These are phyloP conservation scores for Eucalyptus rudis DNA, from an alignment of 345 rosid genomes.

Conservation along the genomic window DNA sequence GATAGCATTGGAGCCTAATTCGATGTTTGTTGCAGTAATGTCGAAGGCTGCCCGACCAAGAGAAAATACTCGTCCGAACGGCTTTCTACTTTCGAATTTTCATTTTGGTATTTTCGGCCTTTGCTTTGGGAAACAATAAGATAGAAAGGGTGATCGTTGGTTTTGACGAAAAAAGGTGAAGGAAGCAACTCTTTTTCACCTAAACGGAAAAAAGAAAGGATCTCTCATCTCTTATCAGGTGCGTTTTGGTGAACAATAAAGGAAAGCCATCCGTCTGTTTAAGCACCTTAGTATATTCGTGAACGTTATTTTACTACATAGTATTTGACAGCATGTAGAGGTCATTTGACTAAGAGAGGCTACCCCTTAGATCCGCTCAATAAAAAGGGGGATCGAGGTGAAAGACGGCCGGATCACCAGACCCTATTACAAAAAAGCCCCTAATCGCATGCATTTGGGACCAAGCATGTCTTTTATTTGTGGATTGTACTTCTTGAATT, in stretches of 20 bases:
- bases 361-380: not conserved
- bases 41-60: not conserved
- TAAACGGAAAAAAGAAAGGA: not conserved
- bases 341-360: not conserved
- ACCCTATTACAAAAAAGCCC: not conserved
- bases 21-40: rapidly evolving
- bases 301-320: not conserved
- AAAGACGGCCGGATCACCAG: not conserved
- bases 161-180: not conserved
- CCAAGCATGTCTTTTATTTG: not conserved
- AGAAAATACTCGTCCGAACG: not conserved
- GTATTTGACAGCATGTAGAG: not conserved
- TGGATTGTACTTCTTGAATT: too few relatives aligned
- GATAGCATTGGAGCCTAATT: not conserved
- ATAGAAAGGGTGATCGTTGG: not conserved
- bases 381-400: too few relatives aligned
- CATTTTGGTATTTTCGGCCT: not conserved
- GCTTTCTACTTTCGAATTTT: not conserved
- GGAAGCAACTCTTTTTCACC: not conserved
- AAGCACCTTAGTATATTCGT: not conserved
- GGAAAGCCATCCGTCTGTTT: not conserved
- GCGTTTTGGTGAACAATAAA: not conserved
- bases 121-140: not conserved
- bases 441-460: not conserved
- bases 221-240: not conserved